Percentiles rank a stretch among this genome's conserved stretches.
Conservation (phyloP, 2,329 filamentous ascomycete genomes). For the Ophiostoma triangulosporum region DNA sequence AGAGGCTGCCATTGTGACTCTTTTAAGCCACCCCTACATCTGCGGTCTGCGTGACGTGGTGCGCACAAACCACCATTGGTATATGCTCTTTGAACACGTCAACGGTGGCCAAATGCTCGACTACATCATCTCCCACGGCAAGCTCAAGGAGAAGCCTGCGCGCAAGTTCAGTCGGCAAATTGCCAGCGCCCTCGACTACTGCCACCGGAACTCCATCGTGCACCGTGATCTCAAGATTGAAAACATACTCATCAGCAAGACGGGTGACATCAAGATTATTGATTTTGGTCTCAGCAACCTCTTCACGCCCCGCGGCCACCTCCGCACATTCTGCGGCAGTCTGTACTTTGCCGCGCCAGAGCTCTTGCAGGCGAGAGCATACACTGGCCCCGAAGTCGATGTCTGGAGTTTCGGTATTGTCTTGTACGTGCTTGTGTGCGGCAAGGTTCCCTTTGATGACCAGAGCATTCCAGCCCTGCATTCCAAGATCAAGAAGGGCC, state of each 20-base stretch:
- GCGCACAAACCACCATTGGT: constrained; percentile 96
- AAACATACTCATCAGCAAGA: constrained; percentile 98
- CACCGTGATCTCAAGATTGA: constrained; percentile 97
- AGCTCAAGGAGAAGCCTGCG: constrained; percentile 95
- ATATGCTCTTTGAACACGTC: constrained; percentile 99
- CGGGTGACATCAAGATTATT: constrained; percentile 97
- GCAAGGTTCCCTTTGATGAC: constrained; percentile 96
- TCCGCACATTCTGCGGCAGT: constrained; percentile 96
- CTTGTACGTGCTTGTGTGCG: constrained; percentile 89
- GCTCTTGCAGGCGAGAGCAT: constrained; percentile 81
- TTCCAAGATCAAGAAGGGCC: constrained; percentile 95
- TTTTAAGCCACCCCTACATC: constrained; percentile 89
- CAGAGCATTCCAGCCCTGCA: constrained; percentile 98
- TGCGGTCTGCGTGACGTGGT: constrained; percentile 93
- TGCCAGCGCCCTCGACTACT: constrained; percentile 91
- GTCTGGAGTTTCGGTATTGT: constrained; percentile 99
- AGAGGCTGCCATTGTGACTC: constrained; percentile 89
- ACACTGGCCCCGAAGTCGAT: constrained; percentile 92
- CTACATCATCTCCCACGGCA: constrained; percentile 97
- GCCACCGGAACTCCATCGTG: constrained; percentile 94
- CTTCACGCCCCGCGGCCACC: constrained; percentile 68
- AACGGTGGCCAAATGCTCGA: constrained; percentile 99
- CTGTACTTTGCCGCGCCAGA: constrained; percentile 96
- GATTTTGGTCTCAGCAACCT: constrained; percentile 96
- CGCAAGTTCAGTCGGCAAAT: constrained; percentile 97